phyloP scores from a whole-genome alignment of 2,329 filamentous ascomycete genomes.

The Aspergillus piperis region DNA sequence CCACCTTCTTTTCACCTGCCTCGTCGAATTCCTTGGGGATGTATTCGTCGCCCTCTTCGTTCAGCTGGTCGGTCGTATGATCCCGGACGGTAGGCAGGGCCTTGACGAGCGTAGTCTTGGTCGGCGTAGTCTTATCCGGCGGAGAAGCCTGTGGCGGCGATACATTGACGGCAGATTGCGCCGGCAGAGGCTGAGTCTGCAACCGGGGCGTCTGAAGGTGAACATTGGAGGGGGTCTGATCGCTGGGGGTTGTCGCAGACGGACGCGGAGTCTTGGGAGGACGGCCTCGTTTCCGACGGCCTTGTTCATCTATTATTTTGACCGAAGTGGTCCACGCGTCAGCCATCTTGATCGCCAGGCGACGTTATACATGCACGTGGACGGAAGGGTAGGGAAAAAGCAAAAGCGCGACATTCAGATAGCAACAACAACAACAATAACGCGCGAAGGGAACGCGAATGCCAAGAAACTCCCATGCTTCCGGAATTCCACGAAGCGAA shows the following conservation, averaged over 20 bases:
- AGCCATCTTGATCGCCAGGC: slow-evolving; percentile 15
- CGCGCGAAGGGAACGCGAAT: background rate
- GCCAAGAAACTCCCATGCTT: slow-evolving; percentile 6
- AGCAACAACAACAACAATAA: slow-evolving; percentile 9
- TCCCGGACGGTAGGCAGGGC: slow-evolving; percentile 93
- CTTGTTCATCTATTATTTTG: slow-evolving; percentile 38
- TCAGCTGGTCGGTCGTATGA: slow-evolving; percentile 94
- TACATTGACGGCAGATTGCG: slow-evolving; percentile 32
- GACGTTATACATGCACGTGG: background rate
- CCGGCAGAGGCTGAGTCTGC: slow-evolving; percentile 40
- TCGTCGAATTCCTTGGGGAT: slow-evolving; percentile 91
- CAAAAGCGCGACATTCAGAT: slow-evolving; percentile 3
- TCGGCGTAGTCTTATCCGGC: slow-evolving; percentile 70
- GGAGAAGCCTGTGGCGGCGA: slow-evolving; percentile 64
- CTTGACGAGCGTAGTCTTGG: slow-evolving; percentile 82
- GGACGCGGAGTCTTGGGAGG: slow-evolving; percentile 51
- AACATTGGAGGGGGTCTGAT: slow-evolving; percentile 34
- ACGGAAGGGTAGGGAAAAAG: slow-evolving; percentile 4
- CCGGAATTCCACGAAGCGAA: slow-evolving; percentile 10
- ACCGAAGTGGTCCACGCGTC: slow-evolving; percentile 16
- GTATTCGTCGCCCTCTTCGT: slow-evolving; percentile 87
- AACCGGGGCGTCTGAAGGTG: slow-evolving; percentile 44
- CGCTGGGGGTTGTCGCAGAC: slow-evolving; percentile 34
- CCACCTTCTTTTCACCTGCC: slow-evolving; percentile 90
- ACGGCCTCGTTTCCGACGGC: slow-evolving; percentile 52